Evolutionary conservation across 306 rosid genomes (phyloP).

Genomic region (Pyrus pyrifolia): DNA sequence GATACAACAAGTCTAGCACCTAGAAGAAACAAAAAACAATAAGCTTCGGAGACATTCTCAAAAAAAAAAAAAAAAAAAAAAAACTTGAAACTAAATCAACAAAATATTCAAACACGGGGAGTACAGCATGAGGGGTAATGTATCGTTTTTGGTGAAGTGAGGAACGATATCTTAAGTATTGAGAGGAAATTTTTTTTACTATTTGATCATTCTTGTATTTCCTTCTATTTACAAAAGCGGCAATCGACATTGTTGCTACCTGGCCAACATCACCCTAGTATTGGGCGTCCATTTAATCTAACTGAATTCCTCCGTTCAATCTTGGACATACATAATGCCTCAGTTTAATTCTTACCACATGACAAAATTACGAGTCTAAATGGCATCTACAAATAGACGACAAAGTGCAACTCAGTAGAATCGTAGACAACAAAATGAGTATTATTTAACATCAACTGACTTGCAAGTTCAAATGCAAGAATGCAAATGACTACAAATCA

Average conservation of each 20-base stretch:
- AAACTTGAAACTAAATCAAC: neutral
- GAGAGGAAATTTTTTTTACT: neutral
- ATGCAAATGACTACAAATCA: neutral
- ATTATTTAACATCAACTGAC: neutral
- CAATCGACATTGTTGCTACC: neutral
- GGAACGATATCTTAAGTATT: neutral
- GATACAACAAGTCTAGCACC: slow-evolving; percentile 95
- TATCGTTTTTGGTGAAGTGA: neutral
- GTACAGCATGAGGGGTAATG: neutral
- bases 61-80: neutral
- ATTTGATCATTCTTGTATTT: neutral
- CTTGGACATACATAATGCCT: neutral
- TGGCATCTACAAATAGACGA: neutral
- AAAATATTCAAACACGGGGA: neutral
- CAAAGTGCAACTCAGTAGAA: neutral
- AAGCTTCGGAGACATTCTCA: neutral
- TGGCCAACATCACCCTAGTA: neutral
- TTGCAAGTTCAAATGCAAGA: neutral
- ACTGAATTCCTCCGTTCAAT: neutral
- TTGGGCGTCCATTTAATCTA: neutral
- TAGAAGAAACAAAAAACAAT: slow-evolving; percentile 18
- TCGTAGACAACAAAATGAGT: neutral
- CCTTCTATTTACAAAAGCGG: neutral
- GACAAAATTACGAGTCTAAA: neutral
- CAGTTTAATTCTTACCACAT: neutral